Conservation (phyloP, 2,329 filamentous ascomycete species). For the Fusarium irregulare region DNA sequence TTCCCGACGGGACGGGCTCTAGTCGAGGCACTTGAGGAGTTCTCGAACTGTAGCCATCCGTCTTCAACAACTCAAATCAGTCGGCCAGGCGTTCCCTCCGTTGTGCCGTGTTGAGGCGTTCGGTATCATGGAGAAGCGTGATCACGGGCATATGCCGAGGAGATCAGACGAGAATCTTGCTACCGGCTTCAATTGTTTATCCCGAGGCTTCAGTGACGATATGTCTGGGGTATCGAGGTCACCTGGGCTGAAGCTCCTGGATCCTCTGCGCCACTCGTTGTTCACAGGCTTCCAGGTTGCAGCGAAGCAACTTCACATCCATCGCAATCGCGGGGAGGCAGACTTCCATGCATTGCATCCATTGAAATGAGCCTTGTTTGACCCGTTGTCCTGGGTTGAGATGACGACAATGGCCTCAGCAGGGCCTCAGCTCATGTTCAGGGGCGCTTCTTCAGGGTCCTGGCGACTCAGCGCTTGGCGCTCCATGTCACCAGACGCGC, state of each 20-base stretch:
- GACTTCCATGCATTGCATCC: background rate
- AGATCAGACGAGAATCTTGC: conserved; percentile 40
- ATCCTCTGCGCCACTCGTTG: conserved; percentile 21
- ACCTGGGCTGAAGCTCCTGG: conserved; percentile 31
- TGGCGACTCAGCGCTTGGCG: conserved; percentile 39
- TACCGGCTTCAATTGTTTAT: conserved; percentile 25
- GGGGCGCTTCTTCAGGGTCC: conserved; percentile 38
- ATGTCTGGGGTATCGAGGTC: conserved; percentile 33
- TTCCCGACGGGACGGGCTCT: conserved; percentile 33
- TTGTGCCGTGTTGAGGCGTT: conserved; percentile 30
- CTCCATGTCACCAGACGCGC: conserved; percentile 41
- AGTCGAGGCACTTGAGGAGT: conserved; percentile 25
- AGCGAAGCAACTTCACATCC: conserved; percentile 1
- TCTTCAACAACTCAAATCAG: conserved; percentile 14
- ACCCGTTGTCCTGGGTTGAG: conserved; percentile 1
- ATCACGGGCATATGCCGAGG: conserved; percentile 42
- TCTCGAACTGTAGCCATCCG: conserved; percentile 20
- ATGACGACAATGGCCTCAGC: conserved; percentile 29
- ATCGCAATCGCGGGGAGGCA: background rate
- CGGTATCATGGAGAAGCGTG: conserved; percentile 40
- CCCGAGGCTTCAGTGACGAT: conserved; percentile 39
- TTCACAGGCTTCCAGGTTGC: conserved; percentile 6
- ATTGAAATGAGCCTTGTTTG: conserved; percentile 32
- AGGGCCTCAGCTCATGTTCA: conserved; percentile 42
- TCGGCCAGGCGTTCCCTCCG: conserved; percentile 23